Base-by-base conservation (phyloP, 768 basidiomycete species). In the Kwoniella europaea region DNA sequence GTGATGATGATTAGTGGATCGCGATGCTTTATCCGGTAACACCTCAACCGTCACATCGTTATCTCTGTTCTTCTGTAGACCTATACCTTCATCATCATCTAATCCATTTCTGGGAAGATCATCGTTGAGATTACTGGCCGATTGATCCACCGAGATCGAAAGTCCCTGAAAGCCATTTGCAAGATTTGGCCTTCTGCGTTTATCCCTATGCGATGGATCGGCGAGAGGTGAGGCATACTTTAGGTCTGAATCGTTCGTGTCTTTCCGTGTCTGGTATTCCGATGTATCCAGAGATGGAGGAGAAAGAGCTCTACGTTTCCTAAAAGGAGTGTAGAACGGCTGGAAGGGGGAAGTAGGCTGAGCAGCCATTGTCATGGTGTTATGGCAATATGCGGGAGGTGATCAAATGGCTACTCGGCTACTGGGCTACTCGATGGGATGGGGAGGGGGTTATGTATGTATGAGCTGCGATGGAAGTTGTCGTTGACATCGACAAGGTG, bases 151-250 rank as follows among this genome's bases (percentile, higher is more conserved):
- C 16, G 69, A 67, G 62, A 74, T 72, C 22, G 73, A 76, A 3
- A 80, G 63, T 16, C 73, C 54, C 10, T 69, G 70, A 57, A 80
- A 78, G 4, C 76, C 79, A 71, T 76, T 73, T 3, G 72, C 63
- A 5, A 80, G 62, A 57, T 80, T 80, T 2, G 77, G 74, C 46
- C 79, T 56, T 13, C 72, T 41, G 27, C 77, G 68, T 62, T 80
- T 80, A 18, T 71, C 65, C n/a, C 58, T 16, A 67, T 71, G 75
- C n/a, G 35, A 20, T n/a, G 29, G 3, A 62, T 18, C 15, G 22
- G 46, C 15, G 46, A 22, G 3, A 46, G 53, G 35, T 2, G 61
- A 50, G 2, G 57, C 27, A 35, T 35, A 35, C 35, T 9, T 35
- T 5, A 35, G 35, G 35, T 35, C 35, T 35, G 7, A 35, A 35